Conservation (phyloP, 164 flowering plant species). For the Platanus orientalis region DNA sequence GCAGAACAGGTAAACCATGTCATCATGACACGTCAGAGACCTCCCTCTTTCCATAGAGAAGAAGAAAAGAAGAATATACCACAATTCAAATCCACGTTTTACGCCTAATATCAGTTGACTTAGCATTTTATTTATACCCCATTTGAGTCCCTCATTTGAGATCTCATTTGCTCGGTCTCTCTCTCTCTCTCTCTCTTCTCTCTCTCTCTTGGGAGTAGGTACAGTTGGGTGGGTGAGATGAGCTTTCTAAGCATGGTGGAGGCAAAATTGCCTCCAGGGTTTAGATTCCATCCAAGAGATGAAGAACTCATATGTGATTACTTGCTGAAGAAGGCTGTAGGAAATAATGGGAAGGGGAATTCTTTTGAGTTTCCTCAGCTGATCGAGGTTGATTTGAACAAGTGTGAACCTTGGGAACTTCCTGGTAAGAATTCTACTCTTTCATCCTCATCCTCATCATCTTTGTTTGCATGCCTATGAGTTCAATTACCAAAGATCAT, state of each 20-base stretch:
- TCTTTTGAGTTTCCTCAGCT: constrained; percentile 29
- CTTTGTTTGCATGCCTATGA: background rate
- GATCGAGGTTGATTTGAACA: constrained; percentile 70
- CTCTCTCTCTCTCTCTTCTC: background rate
- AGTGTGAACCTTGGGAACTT: constrained; percentile 82
- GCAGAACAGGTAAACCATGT: constrained; percentile 12
- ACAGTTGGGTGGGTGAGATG: constrained; percentile 16
- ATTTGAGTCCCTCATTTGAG: background rate
- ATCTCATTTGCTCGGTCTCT: background rate
- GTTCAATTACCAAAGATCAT: background rate
- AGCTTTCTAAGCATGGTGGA: constrained; percentile 58
- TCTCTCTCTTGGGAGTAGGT: background rate
- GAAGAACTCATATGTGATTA: constrained; percentile 75
- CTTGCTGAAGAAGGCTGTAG: constrained; percentile 39
- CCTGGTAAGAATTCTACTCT: constrained; percentile 39
- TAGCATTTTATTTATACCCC: constrained; percentile 3
- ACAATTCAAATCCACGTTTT: background rate
- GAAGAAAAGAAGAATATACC: too few species aligned
- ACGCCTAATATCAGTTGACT: background rate
- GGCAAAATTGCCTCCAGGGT: constrained; percentile 70
- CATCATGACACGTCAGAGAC: constrained; percentile 9
- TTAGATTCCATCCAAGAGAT: constrained; percentile 76
- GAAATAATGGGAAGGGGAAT: background rate
- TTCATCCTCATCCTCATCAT: background rate
- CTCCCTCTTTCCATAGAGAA: background rate